Percentiles rank a stretch among this genome's conserved stretches.
Conservation (phyloP, 2,329 filamentous ascomycete species). For the Aspergillus tanneri region DNA sequence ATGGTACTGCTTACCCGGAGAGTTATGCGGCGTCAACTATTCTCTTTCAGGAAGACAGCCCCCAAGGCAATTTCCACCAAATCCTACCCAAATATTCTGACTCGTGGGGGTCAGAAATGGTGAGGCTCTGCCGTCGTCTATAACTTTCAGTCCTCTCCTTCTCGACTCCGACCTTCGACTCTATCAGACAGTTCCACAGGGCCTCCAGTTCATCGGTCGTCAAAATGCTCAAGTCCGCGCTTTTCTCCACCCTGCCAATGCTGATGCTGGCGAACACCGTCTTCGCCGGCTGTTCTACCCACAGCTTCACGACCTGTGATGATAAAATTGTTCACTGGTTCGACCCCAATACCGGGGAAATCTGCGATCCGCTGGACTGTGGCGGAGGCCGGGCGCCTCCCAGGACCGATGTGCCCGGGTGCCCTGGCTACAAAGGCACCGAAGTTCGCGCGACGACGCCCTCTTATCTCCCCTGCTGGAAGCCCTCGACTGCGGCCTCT, state of each 20-base stretch:
- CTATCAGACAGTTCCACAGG: no score
- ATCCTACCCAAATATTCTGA: no score
- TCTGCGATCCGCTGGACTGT: not conserved
- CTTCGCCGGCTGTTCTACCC: not conserved
- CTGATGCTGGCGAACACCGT: not conserved
- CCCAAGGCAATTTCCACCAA: no score
- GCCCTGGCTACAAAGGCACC: not conserved
- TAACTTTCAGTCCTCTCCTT: no score
- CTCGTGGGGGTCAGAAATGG: no score
- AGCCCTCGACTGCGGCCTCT: not conserved
- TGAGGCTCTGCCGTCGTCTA: no score
- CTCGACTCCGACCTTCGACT: no score
- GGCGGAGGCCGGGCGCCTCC: not conserved
- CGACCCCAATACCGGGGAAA: not conserved
- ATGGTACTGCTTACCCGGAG: no score
- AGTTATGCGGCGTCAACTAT: no score
- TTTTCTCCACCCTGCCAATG: not conserved
- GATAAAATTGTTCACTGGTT: not conserved
- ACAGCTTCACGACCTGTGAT: not conserved
- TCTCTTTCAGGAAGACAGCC: no score
- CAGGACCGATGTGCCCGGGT: not conserved
- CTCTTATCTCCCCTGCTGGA: not conserved
- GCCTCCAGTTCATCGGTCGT: no score
- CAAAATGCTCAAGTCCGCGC: not conserved
- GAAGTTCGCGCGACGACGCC: not conserved